Percentiles rank a stretch among this genome's conserved stretches.
Conservation (phyloP, 768 basidiomycete genomes). For the Filobasidium floriforme region DNA sequence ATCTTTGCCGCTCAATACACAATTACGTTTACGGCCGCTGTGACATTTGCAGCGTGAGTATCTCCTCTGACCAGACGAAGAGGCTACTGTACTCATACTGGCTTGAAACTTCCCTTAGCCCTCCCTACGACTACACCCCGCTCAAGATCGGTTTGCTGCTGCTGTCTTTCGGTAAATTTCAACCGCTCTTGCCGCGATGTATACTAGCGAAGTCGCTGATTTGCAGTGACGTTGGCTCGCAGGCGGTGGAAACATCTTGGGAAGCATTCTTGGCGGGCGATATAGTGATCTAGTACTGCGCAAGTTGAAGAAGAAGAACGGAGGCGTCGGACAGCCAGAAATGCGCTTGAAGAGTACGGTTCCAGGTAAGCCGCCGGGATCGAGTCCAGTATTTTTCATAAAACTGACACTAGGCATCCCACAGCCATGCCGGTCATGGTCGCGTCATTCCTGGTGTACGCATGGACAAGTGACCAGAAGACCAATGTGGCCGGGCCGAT, state of each 20-base stretch:
- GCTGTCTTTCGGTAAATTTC: conserved; percentile 57
- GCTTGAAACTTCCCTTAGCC: conserved; percentile 21
- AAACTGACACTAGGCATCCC: not conserved
- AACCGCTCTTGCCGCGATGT: not conserved
- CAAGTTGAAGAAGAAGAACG: conserved; percentile 49
- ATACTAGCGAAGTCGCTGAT: not conserved
- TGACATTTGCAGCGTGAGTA: conserved; percentile 53
- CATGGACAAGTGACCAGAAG: conserved; percentile 63
- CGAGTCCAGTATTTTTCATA: not conserved
- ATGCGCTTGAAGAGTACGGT: conserved; percentile 17
- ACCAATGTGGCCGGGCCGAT: conserved; percentile 62
- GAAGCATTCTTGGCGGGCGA: conserved; percentile 56
- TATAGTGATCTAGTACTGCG: conserved; percentile 55
- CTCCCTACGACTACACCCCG: conserved; percentile 59
- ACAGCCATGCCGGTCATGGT: conserved; percentile 57
- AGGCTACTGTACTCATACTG: too few relatives aligned
- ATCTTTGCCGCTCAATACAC: conserved; percentile 65
- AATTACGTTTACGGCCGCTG: conserved; percentile 65
- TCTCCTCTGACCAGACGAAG: not conserved
- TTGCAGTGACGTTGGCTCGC: conserved; percentile 47
- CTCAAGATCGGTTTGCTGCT: conserved; percentile 69
- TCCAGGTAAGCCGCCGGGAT: not conserved
- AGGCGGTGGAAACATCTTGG: conserved; percentile 55
- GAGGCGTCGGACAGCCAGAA: conserved; percentile 57
- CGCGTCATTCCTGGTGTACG: conserved; percentile 59